These are phyloP conservation scores for Leishmania turanica DNA, from an alignment of 208 protist species.

Conservation along the genomic window DNA sequence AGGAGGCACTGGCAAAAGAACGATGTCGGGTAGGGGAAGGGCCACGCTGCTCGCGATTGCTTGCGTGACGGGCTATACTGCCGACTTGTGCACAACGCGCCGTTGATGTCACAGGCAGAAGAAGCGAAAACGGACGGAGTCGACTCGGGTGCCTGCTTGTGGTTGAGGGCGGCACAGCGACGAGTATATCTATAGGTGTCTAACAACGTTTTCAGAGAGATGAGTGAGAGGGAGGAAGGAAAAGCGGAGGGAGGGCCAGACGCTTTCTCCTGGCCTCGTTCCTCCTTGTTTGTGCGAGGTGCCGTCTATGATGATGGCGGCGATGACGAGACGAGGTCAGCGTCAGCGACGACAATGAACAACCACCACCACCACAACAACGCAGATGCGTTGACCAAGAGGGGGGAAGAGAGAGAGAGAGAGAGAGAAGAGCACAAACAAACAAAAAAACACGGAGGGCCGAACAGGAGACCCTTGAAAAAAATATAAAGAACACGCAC, in stretches of 20 bases:
- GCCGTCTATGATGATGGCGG: not conserved
- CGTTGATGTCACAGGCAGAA: not conserved
- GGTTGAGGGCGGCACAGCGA: not conserved
- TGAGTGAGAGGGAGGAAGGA: not conserved
- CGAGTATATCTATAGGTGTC: not conserved
- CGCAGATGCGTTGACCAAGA: not conserved
- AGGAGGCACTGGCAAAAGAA: not conserved
- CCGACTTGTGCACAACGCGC: not conserved
- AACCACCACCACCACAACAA: not conserved
- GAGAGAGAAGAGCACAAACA: not conserved
- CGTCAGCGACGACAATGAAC: not conserved
- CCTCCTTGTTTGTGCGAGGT: not conserved
- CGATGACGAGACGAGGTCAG: not conserved
- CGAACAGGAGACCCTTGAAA: not conserved
- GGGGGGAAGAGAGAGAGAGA: too few species aligned
- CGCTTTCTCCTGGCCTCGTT: not conserved
- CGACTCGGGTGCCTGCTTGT: not conserved
- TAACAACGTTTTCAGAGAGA: not conserved
- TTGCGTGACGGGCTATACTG: not conserved
- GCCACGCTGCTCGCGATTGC: not conserved
- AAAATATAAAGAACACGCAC: not conserved
- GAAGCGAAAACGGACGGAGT: not conserved
- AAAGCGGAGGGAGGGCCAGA: not conserved
- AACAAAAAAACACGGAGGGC: not conserved
- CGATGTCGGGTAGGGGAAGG: not conserved